These are phyloP conservation scores for Polytrichum commune DNA, from an alignment of 225 moss, liverwort and hornwort species.

Conservation along the genomic window DNA sequence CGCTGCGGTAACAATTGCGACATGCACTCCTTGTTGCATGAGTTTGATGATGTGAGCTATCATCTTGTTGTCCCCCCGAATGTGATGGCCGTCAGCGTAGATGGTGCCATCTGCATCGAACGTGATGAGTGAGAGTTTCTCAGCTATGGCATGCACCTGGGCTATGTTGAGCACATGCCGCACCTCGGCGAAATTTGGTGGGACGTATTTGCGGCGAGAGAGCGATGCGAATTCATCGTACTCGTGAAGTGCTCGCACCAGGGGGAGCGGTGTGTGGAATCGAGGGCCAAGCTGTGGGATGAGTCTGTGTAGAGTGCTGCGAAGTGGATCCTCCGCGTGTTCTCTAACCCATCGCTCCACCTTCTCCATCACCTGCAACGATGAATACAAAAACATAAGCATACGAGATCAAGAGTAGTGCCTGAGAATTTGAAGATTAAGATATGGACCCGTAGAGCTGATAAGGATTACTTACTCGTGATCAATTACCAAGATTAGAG, in stretches of 20 bases:
- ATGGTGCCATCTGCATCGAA: constrained; percentile 93
- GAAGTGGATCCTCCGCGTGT: constrained; percentile 75
- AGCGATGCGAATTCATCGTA: constrained; percentile 90
- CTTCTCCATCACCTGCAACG: constrained; percentile 81
- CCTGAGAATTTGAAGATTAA: too few relatives aligned
- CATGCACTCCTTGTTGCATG: constrained; percentile 74
- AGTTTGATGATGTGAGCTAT: constrained; percentile 82
- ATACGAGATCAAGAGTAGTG: too few relatives aligned
- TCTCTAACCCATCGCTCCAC: constrained; percentile 86
- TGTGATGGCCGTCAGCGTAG: constrained; percentile 91
- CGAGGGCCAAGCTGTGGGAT: constrained; percentile 74
- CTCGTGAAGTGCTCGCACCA: constrained; percentile 79
- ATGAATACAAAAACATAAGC: too few relatives aligned
- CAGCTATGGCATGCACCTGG: constrained; percentile 87
- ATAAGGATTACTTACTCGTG: too few relatives aligned
- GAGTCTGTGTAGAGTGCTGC: constrained; percentile 65
- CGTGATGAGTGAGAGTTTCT: constrained; percentile 72
- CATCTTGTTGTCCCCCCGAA: constrained; percentile 87
- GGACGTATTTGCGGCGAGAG: constrained; percentile 76
- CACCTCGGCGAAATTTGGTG: constrained; percentile 93
- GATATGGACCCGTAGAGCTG: too few relatives aligned
- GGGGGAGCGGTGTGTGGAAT: constrained; percentile 76
- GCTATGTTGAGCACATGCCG: constrained; percentile 90
- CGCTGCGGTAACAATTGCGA: constrained; percentile 89
- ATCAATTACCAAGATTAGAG: too few relatives aligned